Evolutionary conservation across 2,329 filamentous ascomycete species (phyloP).

Genomic region (Apiospora malaysiana): DNA sequence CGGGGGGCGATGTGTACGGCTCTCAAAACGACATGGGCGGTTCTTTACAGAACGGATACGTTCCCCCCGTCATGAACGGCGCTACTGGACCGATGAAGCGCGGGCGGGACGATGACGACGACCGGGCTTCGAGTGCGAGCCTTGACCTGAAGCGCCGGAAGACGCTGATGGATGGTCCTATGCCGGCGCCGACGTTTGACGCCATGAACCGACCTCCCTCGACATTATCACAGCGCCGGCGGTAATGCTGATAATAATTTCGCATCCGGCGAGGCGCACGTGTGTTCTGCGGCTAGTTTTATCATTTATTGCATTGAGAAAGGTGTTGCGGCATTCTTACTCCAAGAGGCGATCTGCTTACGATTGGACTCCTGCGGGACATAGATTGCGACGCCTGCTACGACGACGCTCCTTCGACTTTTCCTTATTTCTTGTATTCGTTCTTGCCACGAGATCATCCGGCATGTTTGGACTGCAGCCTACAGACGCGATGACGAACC

Average conservation of each 20-base stretch:
- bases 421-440: constrained; percentile 44
- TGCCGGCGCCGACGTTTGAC: constrained; percentile 57
- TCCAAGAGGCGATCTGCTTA: constrained; percentile 30
- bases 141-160: constrained; percentile 79
- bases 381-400: constrained; percentile 31
- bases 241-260: constrained; percentile 28
- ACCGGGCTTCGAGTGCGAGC: constrained; percentile 67
- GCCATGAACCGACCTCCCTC: constrained; percentile 54
- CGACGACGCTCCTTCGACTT: constrained; percentile 35
- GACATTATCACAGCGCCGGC: constrained; percentile 45
- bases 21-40: constrained; percentile 65
- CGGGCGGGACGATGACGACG: constrained; percentile 64
- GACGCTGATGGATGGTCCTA: constrained; percentile 69
- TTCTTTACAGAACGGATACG: constrained; percentile 67
- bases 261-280: constrained; percentile 27
- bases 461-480: constrained; percentile 32
- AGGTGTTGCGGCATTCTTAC: constrained; percentile 32
- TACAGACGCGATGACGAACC: constrained; percentile 46
- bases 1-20: constrained; percentile 73
- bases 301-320: constrained; percentile 30
- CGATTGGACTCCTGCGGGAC: constrained; percentile 28
- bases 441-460: constrained; percentile 21
- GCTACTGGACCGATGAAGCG: constrained; percentile 57
- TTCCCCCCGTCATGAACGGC: constrained; percentile 69
- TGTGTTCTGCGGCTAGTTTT: constrained; percentile 24